phyloP scores from a whole-genome alignment of 2,329 filamentous ascomycete genomes.

The Microsporum audouinii region DNA sequence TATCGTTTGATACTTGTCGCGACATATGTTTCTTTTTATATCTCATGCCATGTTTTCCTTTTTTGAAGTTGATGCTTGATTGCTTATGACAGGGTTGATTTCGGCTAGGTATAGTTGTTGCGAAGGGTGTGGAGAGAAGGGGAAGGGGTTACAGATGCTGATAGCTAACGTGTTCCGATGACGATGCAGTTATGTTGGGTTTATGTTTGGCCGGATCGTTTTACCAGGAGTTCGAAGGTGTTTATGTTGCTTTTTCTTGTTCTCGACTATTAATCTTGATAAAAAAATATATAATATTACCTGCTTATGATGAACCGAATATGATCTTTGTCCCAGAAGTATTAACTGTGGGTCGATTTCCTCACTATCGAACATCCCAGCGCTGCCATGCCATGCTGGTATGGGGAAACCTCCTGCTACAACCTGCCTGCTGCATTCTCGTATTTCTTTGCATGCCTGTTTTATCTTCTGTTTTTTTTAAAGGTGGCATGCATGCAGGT shows the following conservation, averaged over 20 bases:
- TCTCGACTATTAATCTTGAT: neutral
- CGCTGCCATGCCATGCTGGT: neutral
- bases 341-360: neutral
- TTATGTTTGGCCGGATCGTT: neutral
- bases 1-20: conserved; percentile 5
- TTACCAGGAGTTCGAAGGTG: conserved; percentile 3
- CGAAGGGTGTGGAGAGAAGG: neutral
- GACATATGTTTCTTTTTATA: neutral
- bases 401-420: neutral
- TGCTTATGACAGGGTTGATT: neutral
- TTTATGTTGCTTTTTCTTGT: neutral
- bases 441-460: neutral
- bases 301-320: neutral
- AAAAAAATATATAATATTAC: neutral
- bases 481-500: neutral
- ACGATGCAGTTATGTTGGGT: neutral
- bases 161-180: neutral
- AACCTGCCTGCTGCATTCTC: neutral
- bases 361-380: neutral
- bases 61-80: neutral
- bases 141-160: neutral
- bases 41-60: neutral
- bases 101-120: neutral
- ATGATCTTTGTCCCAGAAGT: neutral
- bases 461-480: neutral